phyloP scores from a whole-genome alignment of 1,284 basidiomycete species.

The Coniferiporia weirii region DNA sequence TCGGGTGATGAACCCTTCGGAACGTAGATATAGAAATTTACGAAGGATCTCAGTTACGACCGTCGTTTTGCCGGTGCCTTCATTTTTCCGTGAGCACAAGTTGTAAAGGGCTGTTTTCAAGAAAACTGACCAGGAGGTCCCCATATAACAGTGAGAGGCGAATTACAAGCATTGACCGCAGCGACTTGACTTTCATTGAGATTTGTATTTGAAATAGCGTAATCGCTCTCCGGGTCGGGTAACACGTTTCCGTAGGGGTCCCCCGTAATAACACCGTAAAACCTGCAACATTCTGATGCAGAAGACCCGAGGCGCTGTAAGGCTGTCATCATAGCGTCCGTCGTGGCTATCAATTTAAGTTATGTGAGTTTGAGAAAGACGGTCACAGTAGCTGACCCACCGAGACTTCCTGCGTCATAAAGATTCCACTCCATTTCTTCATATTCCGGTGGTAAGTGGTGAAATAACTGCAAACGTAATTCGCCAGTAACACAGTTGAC shows the following conservation, averaged over 20 bases:
- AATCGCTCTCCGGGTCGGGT: slow-evolving; percentile 16
- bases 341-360: slow-evolving; percentile 39
- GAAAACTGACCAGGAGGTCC: slow-evolving; percentile 49
- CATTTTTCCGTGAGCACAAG: neutral
- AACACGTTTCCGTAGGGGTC: slow-evolving; percentile 5
- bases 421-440: slow-evolving; percentile 55
- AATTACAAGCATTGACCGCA: slow-evolving; percentile 41
- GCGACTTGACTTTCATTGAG: slow-evolving; percentile 50
- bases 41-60: slow-evolving; percentile 57
- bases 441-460: slow-evolving; percentile 55
- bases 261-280: slow-evolving; percentile 42
- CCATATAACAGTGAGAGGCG: slow-evolving; percentile 53
- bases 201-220: slow-evolving; percentile 16
- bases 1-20: slow-evolving; percentile 30
- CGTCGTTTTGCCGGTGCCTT: slow-evolving; percentile 66
- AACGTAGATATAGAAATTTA: slow-evolving; percentile 34
- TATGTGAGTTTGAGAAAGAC: neutral
- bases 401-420: slow-evolving; percentile 55
- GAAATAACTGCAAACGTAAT: slow-evolving; percentile 44
- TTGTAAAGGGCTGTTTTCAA: no score
- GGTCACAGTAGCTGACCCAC: slow-evolving; percentile 27
- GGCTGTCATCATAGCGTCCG: slow-evolving; percentile 60
- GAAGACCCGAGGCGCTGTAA: slow-evolving; percentile 41
- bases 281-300: slow-evolving; percentile 40
- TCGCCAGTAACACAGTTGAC: slow-evolving; percentile 56